phyloP scores from a whole-genome alignment of 306 rosid species.

The Alnus glutinosa region DNA sequence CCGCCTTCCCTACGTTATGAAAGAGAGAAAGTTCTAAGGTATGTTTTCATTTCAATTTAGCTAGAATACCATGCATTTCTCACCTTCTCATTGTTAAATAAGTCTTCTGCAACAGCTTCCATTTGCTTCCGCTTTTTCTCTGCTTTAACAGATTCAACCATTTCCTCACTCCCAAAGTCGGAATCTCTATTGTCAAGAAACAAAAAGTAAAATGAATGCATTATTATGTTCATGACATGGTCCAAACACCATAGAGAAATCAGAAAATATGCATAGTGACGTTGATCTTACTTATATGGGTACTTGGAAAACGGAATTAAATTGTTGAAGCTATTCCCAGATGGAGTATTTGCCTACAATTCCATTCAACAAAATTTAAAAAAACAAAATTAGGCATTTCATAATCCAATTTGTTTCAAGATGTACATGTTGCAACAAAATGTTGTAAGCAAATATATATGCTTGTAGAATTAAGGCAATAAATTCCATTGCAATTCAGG shows the following conservation, averaged over 20 bases:
- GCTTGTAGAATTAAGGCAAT: slow-evolving; percentile 2
- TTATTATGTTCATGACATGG: slow-evolving; percentile 7
- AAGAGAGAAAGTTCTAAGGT: slow-evolving; percentile 24
- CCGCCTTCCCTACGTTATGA: slow-evolving; percentile 43
- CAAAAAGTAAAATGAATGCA: slow-evolving; percentile 14
- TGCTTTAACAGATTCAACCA: slow-evolving; percentile 51
- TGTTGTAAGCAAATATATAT: no score
- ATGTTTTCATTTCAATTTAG: slow-evolving; percentile 8
- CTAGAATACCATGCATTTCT: slow-evolving; percentile 8
- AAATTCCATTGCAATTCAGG: slow-evolving; percentile 11
- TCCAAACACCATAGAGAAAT: slow-evolving; percentile 20
- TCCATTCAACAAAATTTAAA: slow-evolving; percentile 13
- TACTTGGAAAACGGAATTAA: slow-evolving; percentile 78
- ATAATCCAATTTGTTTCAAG: not conserved
- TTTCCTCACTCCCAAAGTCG: slow-evolving; percentile 58
- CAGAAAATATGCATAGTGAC: slow-evolving; percentile 5
- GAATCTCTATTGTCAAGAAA: slow-evolving; percentile 55
- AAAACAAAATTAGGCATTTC: slow-evolving; percentile 20
- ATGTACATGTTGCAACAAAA: not conserved
- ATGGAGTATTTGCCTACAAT: slow-evolving; percentile 57
- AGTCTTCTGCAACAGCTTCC: slow-evolving; percentile 87
- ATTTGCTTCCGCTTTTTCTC: slow-evolving; percentile 74
- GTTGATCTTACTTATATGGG: slow-evolving; percentile 71
- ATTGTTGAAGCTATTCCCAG: slow-evolving; percentile 79
- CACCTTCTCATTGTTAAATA: slow-evolving; percentile 72